phyloP scores from a whole-genome alignment of 2,329 filamentous ascomycete species.

The Penicillium sp. region DNA sequence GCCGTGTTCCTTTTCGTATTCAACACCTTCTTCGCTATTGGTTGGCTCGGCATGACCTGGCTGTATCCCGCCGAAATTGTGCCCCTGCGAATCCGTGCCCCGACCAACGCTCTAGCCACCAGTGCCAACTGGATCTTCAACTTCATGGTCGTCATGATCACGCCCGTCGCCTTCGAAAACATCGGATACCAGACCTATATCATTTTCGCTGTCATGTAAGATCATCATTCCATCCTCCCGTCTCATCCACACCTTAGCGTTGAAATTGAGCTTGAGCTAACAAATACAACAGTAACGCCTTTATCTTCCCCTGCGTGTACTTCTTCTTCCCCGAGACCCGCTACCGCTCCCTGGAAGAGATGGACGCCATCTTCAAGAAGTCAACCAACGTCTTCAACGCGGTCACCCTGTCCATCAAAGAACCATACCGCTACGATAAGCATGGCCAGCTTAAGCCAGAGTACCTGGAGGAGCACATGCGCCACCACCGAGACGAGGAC shows the following conservation, averaged over 20 bases:
- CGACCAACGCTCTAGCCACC: slow-evolving; percentile 62
- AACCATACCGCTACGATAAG: slow-evolving; percentile 58
- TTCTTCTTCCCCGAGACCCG: slow-evolving; percentile 61
- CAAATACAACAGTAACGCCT: slow-evolving; percentile 42
- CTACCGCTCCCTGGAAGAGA: slow-evolving; percentile 62
- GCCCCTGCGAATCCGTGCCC: slow-evolving; percentile 56
- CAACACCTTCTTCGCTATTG: slow-evolving; percentile 61
- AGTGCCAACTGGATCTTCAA: slow-evolving; percentile 58
- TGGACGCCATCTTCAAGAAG: slow-evolving; percentile 64
- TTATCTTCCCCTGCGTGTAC: slow-evolving; percentile 55
- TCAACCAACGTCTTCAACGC: slow-evolving; percentile 50
- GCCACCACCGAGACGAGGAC: slow-evolving; percentile 21
- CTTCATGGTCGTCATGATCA: slow-evolving; percentile 65
- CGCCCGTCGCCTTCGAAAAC: slow-evolving; percentile 57
- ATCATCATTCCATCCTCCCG: background rate
- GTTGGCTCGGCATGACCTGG: slow-evolving; percentile 64
- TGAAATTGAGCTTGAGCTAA: slow-evolving; percentile 7
- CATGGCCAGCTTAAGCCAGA: slow-evolving; percentile 53
- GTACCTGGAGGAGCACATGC: slow-evolving; percentile 45
- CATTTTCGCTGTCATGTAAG: slow-evolving; percentile 53
- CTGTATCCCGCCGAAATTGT: slow-evolving; percentile 59
- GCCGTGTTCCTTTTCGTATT: slow-evolving; percentile 61
- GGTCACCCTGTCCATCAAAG: slow-evolving; percentile 50
- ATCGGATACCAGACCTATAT: slow-evolving; percentile 51
- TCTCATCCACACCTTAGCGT: too few species aligned